Base-by-base conservation (phyloP, 495 filamentous ascomycete species). In the Trichoderma erinaceum region DNA sequence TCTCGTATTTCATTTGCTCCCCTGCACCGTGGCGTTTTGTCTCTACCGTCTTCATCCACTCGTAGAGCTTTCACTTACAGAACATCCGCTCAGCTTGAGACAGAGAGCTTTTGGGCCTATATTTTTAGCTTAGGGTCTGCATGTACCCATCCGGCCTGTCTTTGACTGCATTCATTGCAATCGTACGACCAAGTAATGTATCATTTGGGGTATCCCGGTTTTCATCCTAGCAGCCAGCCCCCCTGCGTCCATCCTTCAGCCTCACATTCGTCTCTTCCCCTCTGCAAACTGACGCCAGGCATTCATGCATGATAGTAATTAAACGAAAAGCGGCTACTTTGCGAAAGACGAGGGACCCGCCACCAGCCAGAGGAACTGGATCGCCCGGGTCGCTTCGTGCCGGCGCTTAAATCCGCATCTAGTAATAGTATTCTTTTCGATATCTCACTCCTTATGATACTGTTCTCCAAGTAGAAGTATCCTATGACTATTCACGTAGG, bases 181-280 rank as follows among this genome's bases (percentile, higher is more conserved):
- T 38, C 35, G 35, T 38, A 38, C 8, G 35, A 38, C 35, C 35
- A 7, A 38, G 5, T 38, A 38, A 0, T 2, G 35, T 7, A 7
- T 10, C 7, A 38, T 10, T 38, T 7, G 35, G 35, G 35, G 35
- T 38, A 38, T 38, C 35, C 35, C 5, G 8, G 35, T 11, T 4
- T 46, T 11, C 3, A 18, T 46, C 13, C 13, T 11, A 46, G 13
- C 12, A 46, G 18, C 12, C 3, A 15, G 18, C 43, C n/a, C 21
- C n/a, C 50, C 25, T 25, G 50, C 50, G 43, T 56, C n/a, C 50
- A 56, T 56, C 21, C n/a, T 56, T 56, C 50, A 56, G 50, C 50
- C 50, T 56, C 50, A 56, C 50, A 1, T 23, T 3, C 50, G 18
- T 16, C 13, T 48, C 44, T 48, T n/a, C 44, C 13, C 7, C 44